Evolutionary conservation across 768 basidiomycete species (phyloP).

Genomic region (Sporobolomyces roseus): DNA sequence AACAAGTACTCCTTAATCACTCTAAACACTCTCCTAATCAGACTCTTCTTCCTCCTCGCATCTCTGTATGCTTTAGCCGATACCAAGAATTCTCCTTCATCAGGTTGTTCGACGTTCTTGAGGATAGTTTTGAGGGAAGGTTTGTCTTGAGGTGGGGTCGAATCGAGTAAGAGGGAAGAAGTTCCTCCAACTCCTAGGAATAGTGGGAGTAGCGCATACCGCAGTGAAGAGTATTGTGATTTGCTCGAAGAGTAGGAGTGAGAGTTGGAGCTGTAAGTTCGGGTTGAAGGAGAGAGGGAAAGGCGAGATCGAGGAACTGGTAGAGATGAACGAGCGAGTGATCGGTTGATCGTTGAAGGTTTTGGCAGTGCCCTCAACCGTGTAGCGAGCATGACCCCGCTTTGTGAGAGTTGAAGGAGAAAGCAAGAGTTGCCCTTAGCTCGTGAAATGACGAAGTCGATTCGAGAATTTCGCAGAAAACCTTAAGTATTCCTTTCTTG

Average conservation of each 20-base stretch:
- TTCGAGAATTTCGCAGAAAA: no score
- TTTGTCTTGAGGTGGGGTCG: slow-evolving; percentile 3
- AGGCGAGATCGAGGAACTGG: slow-evolving; percentile 6
- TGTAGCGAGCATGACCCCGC: neutral
- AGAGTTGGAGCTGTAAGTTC: slow-evolving; percentile 2
- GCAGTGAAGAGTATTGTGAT: neutral
- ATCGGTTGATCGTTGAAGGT: neutral
- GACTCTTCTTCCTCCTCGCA: slow-evolving; percentile 1
- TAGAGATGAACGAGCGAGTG: neutral
- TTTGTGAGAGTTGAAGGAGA: no score
- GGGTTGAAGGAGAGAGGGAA: neutral
- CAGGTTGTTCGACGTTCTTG: slow-evolving; percentile 29
- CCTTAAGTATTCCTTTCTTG: no score
- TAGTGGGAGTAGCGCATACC: slow-evolving; percentile 19
- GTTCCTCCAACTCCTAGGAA: slow-evolving; percentile 20
- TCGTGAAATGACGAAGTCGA: no score
- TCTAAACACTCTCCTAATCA: slow-evolving; percentile 7
- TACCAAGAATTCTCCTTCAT: slow-evolving; percentile 36
- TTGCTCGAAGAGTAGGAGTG: neutral
- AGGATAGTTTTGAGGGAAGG: slow-evolving; percentile 34
- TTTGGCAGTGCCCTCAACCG: neutral
- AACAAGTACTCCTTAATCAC: slow-evolving; percentile 55
- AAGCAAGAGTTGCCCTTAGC: neutral
- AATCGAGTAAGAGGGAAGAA: slow-evolving; percentile 25
- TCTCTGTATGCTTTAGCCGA: neutral